Base-by-base conservation (phyloP, 2,329 filamentous ascomycete species). In the Exophiala mesophila region DNA sequence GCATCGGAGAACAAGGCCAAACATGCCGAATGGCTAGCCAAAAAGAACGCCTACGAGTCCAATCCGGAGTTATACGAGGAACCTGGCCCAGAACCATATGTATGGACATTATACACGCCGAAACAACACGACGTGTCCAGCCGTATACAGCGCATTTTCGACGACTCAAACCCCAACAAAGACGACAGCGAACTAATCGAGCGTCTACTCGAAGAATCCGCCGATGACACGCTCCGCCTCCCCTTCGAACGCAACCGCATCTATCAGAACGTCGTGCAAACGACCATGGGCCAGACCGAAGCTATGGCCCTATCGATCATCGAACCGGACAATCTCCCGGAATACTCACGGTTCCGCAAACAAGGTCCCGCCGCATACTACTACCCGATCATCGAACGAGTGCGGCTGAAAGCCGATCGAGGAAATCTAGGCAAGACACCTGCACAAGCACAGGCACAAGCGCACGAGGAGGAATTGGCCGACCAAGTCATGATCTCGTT, bases 101-200 rank as follows among this genome's bases (percentile, higher is more conserved):
- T 79, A 53, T 82, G 78, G 58, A 74, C 80, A 39, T 71, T 79
- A 42, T 80, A 74, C 61, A 61, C 82, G 1, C 75, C 77, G 0
- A 65, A 71, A 21, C 68, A 67, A 42, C 62, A 61, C 18, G 66
- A 68, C 3, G 63, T 66, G 4, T 67, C 73, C 3, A 64, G 64
- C 24, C 68, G 69, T 18, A 70, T 82, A 49, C 77, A 75, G 52
- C 69, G 71, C 39, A 78, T 75, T 55, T 70, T 82, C 54, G 68
- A 74, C 41, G 62, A 71, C 21, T 62, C 67, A 36, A 72, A 79
- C 47, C 67, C 73, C 1, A 65, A 73, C 34, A 70, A 74, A 46
- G 72, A 78, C 46, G 68, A 74, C 41, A 66, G 72, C 23, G 65
- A 62, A 3, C 63, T 74, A 38, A 73, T 79, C 64, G 61, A 67